phyloP scores from a whole-genome alignment of 1,284 basidiomycete species.

The Melampsora americana region DNA sequence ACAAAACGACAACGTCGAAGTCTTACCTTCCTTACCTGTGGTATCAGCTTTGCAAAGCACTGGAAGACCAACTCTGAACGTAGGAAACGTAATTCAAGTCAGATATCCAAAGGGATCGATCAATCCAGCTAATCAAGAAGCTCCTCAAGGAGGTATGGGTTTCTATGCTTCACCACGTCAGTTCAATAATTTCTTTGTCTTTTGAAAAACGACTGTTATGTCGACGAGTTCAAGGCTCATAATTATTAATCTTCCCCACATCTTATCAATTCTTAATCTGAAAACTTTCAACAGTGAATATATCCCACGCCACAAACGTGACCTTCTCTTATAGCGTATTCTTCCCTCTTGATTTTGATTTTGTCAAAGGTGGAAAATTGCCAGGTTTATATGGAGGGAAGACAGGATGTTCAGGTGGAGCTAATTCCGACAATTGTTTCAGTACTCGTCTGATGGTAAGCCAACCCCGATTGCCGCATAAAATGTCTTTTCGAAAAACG shows the following conservation, averaged over 20 bases:
- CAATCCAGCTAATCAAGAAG: background rate
- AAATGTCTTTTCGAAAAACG: background rate
- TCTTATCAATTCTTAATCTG: background rate
- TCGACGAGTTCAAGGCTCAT: background rate
- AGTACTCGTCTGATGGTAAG: conserved; percentile 56
- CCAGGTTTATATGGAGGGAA: conserved; percentile 56
- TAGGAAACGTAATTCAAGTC: conserved; percentile 18
- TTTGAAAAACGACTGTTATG: background rate
- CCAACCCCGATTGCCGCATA: background rate
- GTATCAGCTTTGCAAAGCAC: background rate
- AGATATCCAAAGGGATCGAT: conserved; percentile 9
- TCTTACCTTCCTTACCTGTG: background rate
- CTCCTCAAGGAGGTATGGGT: background rate
- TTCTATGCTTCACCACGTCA: conserved; percentile 1
- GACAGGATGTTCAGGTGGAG: conserved; percentile 55
- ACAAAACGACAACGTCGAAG: background rate
- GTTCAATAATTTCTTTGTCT: background rate
- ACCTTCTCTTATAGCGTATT: conserved; percentile 55
- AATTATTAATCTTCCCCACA: background rate
- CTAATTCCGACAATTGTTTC: conserved; percentile 55
- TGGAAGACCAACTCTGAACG: background rate
- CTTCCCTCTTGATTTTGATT: conserved; percentile 54
- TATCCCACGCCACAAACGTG: conserved; percentile 54
- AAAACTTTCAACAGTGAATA: conserved; percentile 53
- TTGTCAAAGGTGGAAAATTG: conserved; percentile 57